Conservation (phyloP, 805 yeast species). For the Torulaspora franciscae region DNA sequence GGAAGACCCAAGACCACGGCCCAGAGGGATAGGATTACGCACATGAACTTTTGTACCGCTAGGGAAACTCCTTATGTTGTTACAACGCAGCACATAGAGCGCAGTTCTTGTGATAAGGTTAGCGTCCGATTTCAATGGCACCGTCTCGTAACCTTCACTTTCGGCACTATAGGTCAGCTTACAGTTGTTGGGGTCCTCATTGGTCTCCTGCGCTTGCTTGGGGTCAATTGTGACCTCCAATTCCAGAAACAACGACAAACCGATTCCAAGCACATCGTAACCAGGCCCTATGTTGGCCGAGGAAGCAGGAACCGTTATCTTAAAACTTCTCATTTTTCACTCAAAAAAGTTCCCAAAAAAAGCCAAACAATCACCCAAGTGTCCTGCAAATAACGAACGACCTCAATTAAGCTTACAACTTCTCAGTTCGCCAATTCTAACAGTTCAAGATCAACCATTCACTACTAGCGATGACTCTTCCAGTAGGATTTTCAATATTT, state of each 20-base stretch:
- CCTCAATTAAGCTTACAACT: neutral
- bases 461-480: neutral
- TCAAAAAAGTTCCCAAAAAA: neutral
- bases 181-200: slow-evolving; percentile 63
- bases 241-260: slow-evolving; percentile 68
- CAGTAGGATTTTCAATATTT: neutral
- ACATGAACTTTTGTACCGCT: slow-evolving; percentile 76
- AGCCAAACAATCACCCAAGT: neutral
- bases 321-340: slow-evolving; percentile 39
- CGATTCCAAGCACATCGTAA: slow-evolving; percentile 92
- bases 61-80: slow-evolving; percentile 72
- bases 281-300: slow-evolving; percentile 99
- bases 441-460: neutral
- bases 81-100: slow-evolving; percentile 81
- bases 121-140: slow-evolving; percentile 70
- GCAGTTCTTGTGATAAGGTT: slow-evolving; percentile 93
- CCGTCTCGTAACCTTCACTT: slow-evolving; percentile 73
- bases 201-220: slow-evolving; percentile 41
- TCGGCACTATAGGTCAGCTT: slow-evolving; percentile 58
- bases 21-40: slow-evolving; percentile 88
- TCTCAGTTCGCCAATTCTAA: neutral
- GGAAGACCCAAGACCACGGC: slow-evolving; percentile 94
- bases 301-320: slow-evolving; percentile 84
- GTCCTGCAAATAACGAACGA: neutral
- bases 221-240: slow-evolving; percentile 64